Base-by-base conservation (phyloP, 371 early-diverging fungal species). In the Mortierella sp. region DNA sequence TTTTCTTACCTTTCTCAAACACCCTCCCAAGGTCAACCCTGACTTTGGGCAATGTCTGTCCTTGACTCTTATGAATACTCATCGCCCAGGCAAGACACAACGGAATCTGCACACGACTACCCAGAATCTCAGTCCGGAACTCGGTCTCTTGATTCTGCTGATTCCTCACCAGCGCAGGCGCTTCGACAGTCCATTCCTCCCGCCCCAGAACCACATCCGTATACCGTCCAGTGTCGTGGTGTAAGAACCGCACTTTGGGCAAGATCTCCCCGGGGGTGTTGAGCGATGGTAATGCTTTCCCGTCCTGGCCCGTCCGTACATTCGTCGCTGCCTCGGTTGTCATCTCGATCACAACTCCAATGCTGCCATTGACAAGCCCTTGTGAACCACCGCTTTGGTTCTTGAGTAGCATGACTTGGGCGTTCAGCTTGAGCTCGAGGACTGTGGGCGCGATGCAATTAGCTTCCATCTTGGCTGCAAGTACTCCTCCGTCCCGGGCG, bases 11-110 rank as follows among this genome's bases (percentile, higher is more conserved):
- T 69, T 79, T 79, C 61, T 82, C 85, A 81, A 82, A 87, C 40
- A 79, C 82, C 67, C 69, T 75, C 19, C 72, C 81, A n/a, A 84
- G 75, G 46, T 84, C 87, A 5, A 86, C 86, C 24, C 72, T 76
- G 6, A 91, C 86, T 50, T 75, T 79, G 1, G 79, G 75, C 8
- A 86, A 53, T 0, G 86, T 86, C 72, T 86, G 86, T 1, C 94
- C 94, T 80, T 94, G 94, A 55, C 88, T 61, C 78, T 92, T 90
- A 82, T 95, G 95, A 31, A 95, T 90, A 31, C 93, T 93, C 51
- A 93, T 71, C 0, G 93, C 93, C 93, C 93, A 95, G 1, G 91
- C 93, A 31, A 93, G 87, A 44, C 83, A 83, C 71, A 95, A 78
- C 1, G 95, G 95, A 19, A 95, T 80, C 81, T 94, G 92, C 6